Conservation (phyloP, 768 basidiomycete genomes). For the Kwoniella sp. region DNA sequence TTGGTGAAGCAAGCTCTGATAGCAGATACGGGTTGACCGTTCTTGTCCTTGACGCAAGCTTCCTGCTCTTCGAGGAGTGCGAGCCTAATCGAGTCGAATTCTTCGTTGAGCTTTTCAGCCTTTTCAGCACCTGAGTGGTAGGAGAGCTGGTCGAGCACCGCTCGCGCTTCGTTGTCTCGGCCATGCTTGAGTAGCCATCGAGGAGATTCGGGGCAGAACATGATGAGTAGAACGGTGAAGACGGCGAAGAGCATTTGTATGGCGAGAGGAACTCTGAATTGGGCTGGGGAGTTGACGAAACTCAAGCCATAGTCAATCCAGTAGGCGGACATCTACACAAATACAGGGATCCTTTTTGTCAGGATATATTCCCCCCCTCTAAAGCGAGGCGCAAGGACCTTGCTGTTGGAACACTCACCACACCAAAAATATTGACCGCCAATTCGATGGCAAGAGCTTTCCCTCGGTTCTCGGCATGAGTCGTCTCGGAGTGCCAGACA, state of each 20-base stretch:
- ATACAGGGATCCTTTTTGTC: too few species aligned
- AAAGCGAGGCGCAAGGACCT: not conserved
- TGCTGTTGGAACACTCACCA: constrained; percentile 8
- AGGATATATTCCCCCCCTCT: too few species aligned
- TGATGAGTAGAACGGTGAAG: constrained; percentile 61
- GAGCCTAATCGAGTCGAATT: constrained; percentile 18
- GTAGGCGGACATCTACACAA: constrained; percentile 13
- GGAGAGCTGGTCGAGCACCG: constrained; percentile 30
- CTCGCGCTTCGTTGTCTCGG: constrained; percentile 25
- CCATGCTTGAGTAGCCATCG: constrained; percentile 47
- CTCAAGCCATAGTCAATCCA: constrained; percentile 24
- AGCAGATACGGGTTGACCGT: constrained; percentile 23
- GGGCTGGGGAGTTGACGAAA: constrained; percentile 10
- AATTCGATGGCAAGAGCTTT: constrained; percentile 30
- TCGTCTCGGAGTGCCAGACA: constrained; percentile 31
- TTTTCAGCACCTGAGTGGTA: constrained; percentile 9
- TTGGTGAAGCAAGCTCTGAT: constrained; percentile 29
- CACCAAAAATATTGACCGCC: constrained; percentile 35
- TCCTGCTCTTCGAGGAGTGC: constrained; percentile 25
- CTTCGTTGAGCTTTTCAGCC: constrained; percentile 3
- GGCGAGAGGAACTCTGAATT: constrained; percentile 12
- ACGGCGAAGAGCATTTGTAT: constrained; percentile 26
- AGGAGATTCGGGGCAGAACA: constrained; percentile 77
- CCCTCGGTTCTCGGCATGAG: constrained; percentile 24
- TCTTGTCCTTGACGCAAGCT: constrained; percentile 17